Percentiles rank a stretch among this genome's conserved stretches.
Conservation (phyloP, 1,284 basidiomycete species). For the Quambalaria eucalypti region DNA sequence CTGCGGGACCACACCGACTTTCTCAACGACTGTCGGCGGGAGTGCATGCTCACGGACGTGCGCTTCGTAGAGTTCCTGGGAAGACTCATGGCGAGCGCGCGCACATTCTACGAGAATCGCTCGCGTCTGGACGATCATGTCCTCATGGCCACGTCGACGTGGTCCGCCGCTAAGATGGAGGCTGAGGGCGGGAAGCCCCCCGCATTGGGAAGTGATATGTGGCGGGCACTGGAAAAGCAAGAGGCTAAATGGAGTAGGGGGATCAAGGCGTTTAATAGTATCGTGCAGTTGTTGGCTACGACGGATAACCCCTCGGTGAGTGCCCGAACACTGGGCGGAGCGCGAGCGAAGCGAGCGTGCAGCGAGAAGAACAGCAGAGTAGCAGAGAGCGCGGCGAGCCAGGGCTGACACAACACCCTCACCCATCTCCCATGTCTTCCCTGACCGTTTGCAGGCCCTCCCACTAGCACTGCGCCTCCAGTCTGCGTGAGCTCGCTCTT, state of each 20-base stretch:
- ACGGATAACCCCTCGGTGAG: conserved; percentile 42
- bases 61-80: conserved; percentile 32
- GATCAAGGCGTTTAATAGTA: conserved; percentile 36
- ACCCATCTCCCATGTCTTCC: too few species aligned
- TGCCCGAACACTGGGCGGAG: too few species aligned
- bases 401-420: too few species aligned
- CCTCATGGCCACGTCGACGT: neutral
- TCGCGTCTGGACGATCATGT: conserved; percentile 32
- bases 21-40: conserved; percentile 39
- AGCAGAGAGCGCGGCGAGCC: too few species aligned
- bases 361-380: too few species aligned
- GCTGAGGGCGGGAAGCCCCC: conserved; percentile 3
- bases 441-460: too few species aligned
- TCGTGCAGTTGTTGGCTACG: conserved; percentile 40
- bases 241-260: conserved; percentile 33
- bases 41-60: conserved; percentile 44
- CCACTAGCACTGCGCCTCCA: too few species aligned
- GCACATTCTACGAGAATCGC: conserved; percentile 33
- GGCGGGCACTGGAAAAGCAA: conserved; percentile 19
- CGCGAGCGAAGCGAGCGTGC: too few species aligned
- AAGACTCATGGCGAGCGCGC: conserved; percentile 29
- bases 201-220: conserved; percentile 6
- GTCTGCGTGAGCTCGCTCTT: too few species aligned
- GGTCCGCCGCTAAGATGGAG: conserved; percentile 1
- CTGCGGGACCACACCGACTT: conserved; percentile 45